phyloP scores from a whole-genome alignment of 768 basidiomycete genomes.

The Suillus discolor region DNA sequence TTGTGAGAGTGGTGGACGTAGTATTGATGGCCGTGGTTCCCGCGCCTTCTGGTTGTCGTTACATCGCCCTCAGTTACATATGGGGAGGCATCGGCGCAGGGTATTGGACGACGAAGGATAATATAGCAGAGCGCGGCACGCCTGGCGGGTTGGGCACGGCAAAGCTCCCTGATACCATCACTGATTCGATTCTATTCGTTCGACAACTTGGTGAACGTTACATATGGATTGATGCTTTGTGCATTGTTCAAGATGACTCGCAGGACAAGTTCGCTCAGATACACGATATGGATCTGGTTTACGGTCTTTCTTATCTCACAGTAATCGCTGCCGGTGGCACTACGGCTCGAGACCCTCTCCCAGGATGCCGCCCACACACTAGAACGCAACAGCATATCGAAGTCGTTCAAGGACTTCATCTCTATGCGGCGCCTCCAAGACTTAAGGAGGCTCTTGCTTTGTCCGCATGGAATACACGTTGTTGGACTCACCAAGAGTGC shows the following conservation, averaged over 20 bases:
- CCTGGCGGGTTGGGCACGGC: conserved; percentile 1
- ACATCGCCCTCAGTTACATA: conserved; percentile 27
- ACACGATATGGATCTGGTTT: conserved; percentile 23
- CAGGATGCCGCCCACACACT: conserved; percentile 16
- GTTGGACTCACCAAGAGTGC: conserved; percentile 27
- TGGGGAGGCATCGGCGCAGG: conserved; percentile 18
- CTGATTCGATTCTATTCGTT: conserved; percentile 25
- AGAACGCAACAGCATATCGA: conserved; percentile 21
- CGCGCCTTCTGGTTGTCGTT: conserved; percentile 23
- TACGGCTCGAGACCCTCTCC: conserved; percentile 17
- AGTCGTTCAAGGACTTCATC: conserved; percentile 23
- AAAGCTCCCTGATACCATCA: conserved; percentile 24
- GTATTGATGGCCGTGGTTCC: conserved; percentile 9
- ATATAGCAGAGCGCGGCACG: neutral
- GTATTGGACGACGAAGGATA: conserved; percentile 10
- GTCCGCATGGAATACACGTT: conserved; percentile 22
- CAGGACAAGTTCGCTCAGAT: conserved; percentile 22
- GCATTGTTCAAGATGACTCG: conserved; percentile 24
- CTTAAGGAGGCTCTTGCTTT: conserved; percentile 11
- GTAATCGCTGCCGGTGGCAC: conserved; percentile 19
- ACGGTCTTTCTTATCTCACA: conserved; percentile 20
- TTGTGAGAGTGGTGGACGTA: conserved; percentile 10
- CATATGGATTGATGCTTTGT: conserved; percentile 28
- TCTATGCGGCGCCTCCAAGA: conserved; percentile 21
- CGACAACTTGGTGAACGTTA: conserved; percentile 24